Evolutionary conservation across 345 rosid genomes (phyloP).

Genomic region (Arabis alpina): DNA sequence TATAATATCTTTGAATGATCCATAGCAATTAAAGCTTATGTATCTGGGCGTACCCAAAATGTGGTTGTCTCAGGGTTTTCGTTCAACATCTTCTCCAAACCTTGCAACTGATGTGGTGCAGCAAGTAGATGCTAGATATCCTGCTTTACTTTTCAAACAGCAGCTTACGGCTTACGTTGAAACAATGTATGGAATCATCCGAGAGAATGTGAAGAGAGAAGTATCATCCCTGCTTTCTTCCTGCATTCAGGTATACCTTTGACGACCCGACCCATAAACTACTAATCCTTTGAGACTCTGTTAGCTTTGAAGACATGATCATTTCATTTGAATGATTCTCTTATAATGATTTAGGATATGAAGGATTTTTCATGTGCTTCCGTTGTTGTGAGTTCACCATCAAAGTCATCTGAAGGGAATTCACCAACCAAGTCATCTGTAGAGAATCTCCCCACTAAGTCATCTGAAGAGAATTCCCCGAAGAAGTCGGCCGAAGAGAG

Average conservation of each 20-base stretch:
- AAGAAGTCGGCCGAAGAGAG: slow-evolving; percentile 46
- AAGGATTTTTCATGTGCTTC: slow-evolving; percentile 47
- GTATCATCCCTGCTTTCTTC: slow-evolving; percentile 63
- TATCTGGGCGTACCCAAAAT: slow-evolving; percentile 1
- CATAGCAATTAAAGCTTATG: slow-evolving; percentile 16
- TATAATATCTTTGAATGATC: slow-evolving; percentile 60
- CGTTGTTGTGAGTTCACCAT: slow-evolving; percentile 25
- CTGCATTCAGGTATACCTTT: slow-evolving; percentile 71
- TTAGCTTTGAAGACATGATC: slow-evolving; percentile 9
- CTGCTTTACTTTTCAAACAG: slow-evolving; percentile 97
- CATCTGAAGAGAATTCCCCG: slow-evolving; percentile 50
- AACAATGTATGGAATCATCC: slow-evolving; percentile 83
- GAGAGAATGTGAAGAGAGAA: slow-evolving; percentile 85
- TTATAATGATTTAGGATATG: slow-evolving; percentile 55
- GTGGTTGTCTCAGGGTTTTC: slow-evolving; percentile 67
- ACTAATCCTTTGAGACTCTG: slow-evolving; percentile 5
- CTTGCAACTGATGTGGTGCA: slow-evolving; percentile 62
- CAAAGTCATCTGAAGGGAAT: slow-evolving; percentile 25
- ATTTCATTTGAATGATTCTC: slow-evolving; percentile 14
- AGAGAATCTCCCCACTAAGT: slow-evolving; percentile 43
- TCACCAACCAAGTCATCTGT: slow-evolving; percentile 56
- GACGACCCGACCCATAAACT: slow-evolving; percentile 16
- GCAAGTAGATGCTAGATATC: slow-evolving; percentile 94
- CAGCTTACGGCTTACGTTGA: slow-evolving; percentile 95
- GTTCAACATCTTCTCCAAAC: slow-evolving; percentile 75